Conservation (phyloP, 495 filamentous ascomycete genomes). For the Parachaetomium inaequale region DNA sequence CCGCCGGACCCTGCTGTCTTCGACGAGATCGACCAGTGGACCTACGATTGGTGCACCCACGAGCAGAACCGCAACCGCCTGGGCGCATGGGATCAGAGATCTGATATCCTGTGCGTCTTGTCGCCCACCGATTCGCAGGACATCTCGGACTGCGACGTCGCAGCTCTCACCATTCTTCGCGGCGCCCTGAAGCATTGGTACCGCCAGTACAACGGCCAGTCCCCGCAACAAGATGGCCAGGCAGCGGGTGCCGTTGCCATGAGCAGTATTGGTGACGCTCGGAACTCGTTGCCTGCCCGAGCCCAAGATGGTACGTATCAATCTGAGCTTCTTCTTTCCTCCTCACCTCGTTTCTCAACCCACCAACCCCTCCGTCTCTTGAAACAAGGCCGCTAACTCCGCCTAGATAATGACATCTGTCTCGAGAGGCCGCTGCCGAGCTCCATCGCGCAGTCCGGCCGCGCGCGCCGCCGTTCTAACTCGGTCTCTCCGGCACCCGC, state of each 20-base stretch:
- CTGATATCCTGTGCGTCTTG: slow-evolving; percentile 29
- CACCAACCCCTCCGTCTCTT: not conserved
- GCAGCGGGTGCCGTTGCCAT: not conserved
- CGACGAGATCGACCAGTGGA: slow-evolving; percentile 21
- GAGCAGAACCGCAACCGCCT: slow-evolving; percentile 23
- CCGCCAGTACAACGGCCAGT: not conserved
- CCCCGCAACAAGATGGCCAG: not conserved
- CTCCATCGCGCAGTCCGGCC: not conserved
- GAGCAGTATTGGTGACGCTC: not conserved
- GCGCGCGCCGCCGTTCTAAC: not conserved
- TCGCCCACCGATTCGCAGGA: slow-evolving; percentile 5
- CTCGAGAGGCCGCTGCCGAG: not conserved
- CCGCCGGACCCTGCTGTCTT: not conserved
- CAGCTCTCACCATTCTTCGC: slow-evolving; percentile 7
- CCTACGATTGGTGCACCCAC: slow-evolving; percentile 21
- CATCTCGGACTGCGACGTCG: not conserved
- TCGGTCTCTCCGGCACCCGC: not conserved
- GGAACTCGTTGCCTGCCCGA: not conserved
- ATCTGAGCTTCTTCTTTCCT: not conserved
- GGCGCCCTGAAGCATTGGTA: slow-evolving; percentile 12
- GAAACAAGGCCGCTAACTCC: not conserved
- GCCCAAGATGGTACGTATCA: not conserved
- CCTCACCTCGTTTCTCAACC: too few species aligned
- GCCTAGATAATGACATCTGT: not conserved
- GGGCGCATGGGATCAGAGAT: slow-evolving; percentile 19